Base-by-base conservation (phyloP, 164 flowering plant species). In the Nelumbo lutea region DNA sequence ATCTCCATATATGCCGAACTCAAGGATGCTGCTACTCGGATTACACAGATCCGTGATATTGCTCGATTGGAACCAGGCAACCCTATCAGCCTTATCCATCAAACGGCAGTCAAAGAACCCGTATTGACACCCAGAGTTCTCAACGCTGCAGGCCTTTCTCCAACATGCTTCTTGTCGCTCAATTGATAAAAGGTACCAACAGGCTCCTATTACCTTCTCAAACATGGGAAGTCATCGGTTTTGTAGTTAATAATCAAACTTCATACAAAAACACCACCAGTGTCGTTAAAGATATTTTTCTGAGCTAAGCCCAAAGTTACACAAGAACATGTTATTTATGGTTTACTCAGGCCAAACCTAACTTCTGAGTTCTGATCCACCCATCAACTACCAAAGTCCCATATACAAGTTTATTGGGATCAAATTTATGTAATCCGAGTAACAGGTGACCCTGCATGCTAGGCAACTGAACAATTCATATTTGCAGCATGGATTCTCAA, bases 141-240 rank as follows among this genome's bases (percentile, higher is more conserved):
- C 62, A 14, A 69, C 71, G 39, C 64, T 64, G 64, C 93, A 89
- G 40, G 79, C 84, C 47, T 48, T 62, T 56, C 65, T 81, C 95
- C 97, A 91, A 68, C 95, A 91, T 9, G 80, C 69, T 69, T 81
- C 86, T 77, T 83, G 86, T 8, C 90, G 72, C 69, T 89, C 88
- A 6, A 85, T 67, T 1, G 97, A 68, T 64, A 91, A 70, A 43
- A 91, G 86, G 73, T 87, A 91, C 97, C 97, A 91, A 50, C 81
- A 81, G 8, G 89, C 75, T 68, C 97, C 97, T 15, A 85, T 42
- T 41, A 89, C 87, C 96, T 89, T 27, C 27, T 27, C 27, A 27
- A 27, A 27, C 27, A 27, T 27, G 0, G 27, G 27, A 27, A 27
- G 27, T 27, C 0, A 27, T 27, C 27, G 27, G 27, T 27, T 27